Percentiles rank a stretch among this genome's conserved stretches.
These are phyloP conservation scores for Penicillium argentinense DNA, from an alignment of 495 filamentous ascomycete genomes.

Conservation along the genomic window DNA sequence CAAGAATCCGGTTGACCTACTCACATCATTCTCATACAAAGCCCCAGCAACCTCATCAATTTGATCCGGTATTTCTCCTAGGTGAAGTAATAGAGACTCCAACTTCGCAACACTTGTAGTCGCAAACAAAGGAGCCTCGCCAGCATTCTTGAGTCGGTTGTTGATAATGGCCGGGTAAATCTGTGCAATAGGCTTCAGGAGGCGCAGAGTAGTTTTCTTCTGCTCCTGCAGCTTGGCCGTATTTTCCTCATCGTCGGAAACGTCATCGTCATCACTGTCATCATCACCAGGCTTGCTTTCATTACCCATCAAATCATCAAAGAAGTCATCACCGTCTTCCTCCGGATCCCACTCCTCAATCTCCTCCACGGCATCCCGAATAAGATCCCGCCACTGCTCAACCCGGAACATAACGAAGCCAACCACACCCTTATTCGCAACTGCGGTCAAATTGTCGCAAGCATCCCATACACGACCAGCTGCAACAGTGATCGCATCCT, in stretches of 20 bases:
- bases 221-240: slow-evolving; percentile 32
- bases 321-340: slow-evolving; percentile 54
- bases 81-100: slow-evolving; percentile 30
- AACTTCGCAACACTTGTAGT: slow-evolving; percentile 20
- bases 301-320: slow-evolving; percentile 41
- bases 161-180: slow-evolving; percentile 40
- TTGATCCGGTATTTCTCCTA: slow-evolving; percentile 41
- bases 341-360: slow-evolving; percentile 83
- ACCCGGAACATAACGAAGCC: slow-evolving; percentile 61
- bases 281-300: slow-evolving; percentile 47
- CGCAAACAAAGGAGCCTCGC: slow-evolving; percentile 14
- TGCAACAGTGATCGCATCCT: slow-evolving; percentile 39
- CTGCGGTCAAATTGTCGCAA: slow-evolving; percentile 66
- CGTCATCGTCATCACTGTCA: slow-evolving; percentile 31
- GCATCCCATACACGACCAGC: slow-evolving; percentile 58
- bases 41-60: slow-evolving; percentile 51
- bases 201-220: slow-evolving; percentile 39
- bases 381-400: slow-evolving; percentile 64
- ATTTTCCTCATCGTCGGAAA: slow-evolving; percentile 24
- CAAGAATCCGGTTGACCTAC: slow-evolving; percentile 29
- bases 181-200: slow-evolving; percentile 44
- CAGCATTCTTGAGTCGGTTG: slow-evolving; percentile 35
- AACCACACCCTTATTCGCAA: slow-evolving; percentile 63
- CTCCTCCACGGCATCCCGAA: slow-evolving; percentile 80
- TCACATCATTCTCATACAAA: slow-evolving; percentile 43